These are phyloP conservation scores for Raffaelea deltoideospora DNA, from an alignment of 2,329 filamentous ascomycete species.

Conservation along the genomic window DNA sequence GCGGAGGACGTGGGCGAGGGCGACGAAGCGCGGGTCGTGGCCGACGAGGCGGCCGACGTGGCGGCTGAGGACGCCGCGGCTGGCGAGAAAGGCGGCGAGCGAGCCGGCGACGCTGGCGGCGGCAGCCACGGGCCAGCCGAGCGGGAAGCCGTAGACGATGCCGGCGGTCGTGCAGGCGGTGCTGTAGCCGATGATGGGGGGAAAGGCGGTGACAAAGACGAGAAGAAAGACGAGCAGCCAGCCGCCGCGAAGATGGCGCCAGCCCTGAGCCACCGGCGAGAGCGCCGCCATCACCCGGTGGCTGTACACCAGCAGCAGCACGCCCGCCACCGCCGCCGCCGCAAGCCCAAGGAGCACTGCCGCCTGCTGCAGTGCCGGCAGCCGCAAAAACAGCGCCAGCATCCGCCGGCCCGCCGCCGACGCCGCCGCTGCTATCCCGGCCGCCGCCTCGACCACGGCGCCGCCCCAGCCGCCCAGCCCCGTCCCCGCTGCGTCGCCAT, in stretches of 20 bases:
- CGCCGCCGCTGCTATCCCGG: background rate
- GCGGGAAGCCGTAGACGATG: slow-evolving; percentile 40
- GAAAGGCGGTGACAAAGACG: slow-evolving; percentile 66
- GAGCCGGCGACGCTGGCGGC: slow-evolving; percentile 66
- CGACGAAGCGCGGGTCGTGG: slow-evolving; percentile 73
- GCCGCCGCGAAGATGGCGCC: slow-evolving; percentile 58
- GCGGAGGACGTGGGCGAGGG: slow-evolving; percentile 74
- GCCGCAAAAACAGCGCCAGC: slow-evolving; percentile 27
- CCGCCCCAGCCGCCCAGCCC: background rate
- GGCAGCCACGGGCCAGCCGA: slow-evolving; percentile 71
- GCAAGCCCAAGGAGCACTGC: slow-evolving; percentile 38
- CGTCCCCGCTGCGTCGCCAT: background rate
- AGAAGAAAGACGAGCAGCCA: slow-evolving; percentile 62
- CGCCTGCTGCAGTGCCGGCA: slow-evolving; percentile 47
- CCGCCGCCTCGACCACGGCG: background rate
- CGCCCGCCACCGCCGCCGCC: slow-evolving; percentile 32
- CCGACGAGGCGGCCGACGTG: slow-evolving; percentile 74
- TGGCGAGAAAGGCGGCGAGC: slow-evolving; percentile 64
- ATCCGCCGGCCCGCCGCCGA: background rate
- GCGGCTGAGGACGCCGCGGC: slow-evolving; percentile 58
- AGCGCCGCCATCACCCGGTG: slow-evolving; percentile 66
- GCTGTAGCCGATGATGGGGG: slow-evolving; percentile 77
- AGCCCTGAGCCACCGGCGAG: slow-evolving; percentile 56
- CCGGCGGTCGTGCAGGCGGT: slow-evolving; percentile 44
- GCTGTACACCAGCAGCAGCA: slow-evolving; percentile 64